Base-by-base conservation (phyloP, 164 flowering plant genomes). In the Berberis thunbergii region DNA sequence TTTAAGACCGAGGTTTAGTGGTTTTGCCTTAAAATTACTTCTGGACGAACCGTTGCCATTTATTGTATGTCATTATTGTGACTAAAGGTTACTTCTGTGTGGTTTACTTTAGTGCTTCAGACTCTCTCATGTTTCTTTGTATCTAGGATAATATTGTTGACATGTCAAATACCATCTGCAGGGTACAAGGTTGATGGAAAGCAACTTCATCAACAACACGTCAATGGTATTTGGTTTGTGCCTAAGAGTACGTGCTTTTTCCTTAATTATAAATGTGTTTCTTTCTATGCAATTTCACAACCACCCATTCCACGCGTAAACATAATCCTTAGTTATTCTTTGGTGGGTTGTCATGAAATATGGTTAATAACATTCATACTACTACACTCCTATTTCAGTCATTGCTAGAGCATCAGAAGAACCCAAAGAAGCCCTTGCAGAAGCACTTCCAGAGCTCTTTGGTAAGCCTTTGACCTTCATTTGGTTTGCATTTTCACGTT, bases 151-250 rank as follows among this genome's bases (percentile, higher is more conserved):
- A 13, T 55, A 41, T 55, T 55, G 6, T 55, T 26, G 26, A 26
- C 26, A 26, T 40, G 49, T 13, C 4, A 8, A 43, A 64, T 57
- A 43, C 45, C 49, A 56, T 67, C 64, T 74, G 65, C 86, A 92
- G 96, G 96, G 96, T 1, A 67, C 77, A 70, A 80, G 93, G 69
- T 75, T 87, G 75, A 75, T 83, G 63, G 96, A 92, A 76, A 87
- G 95, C 73, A 87, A 83, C 75, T 92, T 92, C 70, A 89, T 92
- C 75, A 92, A 92, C 78, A 92, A 92, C 69, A 92, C 98, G 61
- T 89, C 93, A 11, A 86, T 92, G 96, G 96, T 92, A 54, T 87
- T 92, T 74, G 87, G 96, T 41, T 75, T 78, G 42, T 92, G 98
- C 77, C 74, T 92, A 46, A 84, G 98, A 66, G 98, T 89, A 81